These are phyloP conservation scores for Bathelium albidoporum DNA, from an alignment of 495 filamentous ascomycete species.

Conservation along the genomic window DNA sequence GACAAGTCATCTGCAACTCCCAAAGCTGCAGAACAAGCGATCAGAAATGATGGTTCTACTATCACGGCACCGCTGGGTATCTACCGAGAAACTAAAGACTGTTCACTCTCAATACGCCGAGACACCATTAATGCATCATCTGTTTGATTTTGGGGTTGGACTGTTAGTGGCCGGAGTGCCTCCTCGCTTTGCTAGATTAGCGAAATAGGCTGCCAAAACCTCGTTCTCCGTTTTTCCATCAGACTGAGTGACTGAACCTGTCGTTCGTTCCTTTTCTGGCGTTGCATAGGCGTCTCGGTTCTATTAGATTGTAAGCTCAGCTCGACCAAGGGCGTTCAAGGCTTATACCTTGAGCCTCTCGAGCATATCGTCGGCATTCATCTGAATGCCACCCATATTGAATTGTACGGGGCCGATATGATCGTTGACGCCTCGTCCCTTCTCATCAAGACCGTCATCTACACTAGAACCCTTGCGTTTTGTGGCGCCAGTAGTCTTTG, in stretches of 20 bases:
- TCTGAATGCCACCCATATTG: constrained; percentile 94
- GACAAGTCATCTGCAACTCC: neutral
- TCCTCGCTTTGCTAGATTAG: neutral
- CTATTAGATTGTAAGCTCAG: neutral
- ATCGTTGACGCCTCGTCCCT: constrained; percentile 53
- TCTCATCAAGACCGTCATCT: constrained; percentile 24
- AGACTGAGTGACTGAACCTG: neutral
- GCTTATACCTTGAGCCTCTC: constrained; percentile 65
- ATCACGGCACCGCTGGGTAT: neutral
- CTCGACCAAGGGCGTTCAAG: neutral
- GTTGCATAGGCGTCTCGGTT: neutral
- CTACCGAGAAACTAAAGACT: neutral
- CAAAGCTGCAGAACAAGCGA: neutral
- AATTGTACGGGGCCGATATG: constrained; percentile 94
- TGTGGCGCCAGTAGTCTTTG: constrained; percentile 42
- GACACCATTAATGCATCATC: neutral
- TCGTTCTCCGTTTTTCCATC: constrained; percentile 2
- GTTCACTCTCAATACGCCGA: neutral
- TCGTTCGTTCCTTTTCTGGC: neutral
- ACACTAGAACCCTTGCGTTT: constrained; percentile 21
- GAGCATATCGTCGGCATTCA: constrained; percentile 92
- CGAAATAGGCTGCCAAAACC: neutral
- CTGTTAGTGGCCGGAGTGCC: neutral
- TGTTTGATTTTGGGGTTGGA: neutral
- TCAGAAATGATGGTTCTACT: neutral